phyloP scores from a whole-genome alignment of 2,329 filamentous ascomycete species.

The Pseudogymnoascus pannorum region DNA sequence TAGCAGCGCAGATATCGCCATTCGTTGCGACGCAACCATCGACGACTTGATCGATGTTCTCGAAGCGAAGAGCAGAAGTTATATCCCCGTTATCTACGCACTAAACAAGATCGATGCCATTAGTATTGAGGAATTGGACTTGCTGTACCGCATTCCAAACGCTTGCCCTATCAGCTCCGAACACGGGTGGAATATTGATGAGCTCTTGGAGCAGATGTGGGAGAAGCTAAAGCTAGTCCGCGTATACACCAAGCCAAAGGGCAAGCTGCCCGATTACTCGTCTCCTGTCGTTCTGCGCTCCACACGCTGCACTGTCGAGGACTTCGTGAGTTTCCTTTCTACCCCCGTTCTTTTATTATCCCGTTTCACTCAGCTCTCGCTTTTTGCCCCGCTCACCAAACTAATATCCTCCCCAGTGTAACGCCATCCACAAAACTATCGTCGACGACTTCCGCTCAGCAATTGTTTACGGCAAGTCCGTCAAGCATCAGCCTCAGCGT shows the following conservation, averaged over 20 bases:
- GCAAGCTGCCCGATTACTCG: slow-evolving; percentile 85
- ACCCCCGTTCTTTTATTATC: not conserved
- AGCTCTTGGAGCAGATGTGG: slow-evolving; percentile 97
- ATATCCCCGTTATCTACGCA: slow-evolving; percentile 98
- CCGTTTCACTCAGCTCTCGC: slow-evolving; percentile 2
- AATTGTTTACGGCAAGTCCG: slow-evolving; percentile 93
- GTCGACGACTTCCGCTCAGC: slow-evolving; percentile 92
- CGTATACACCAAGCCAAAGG: slow-evolving; percentile 98
- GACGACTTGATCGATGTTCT: slow-evolving; percentile 95
- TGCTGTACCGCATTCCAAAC: slow-evolving; percentile 94
- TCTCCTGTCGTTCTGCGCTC: slow-evolving; percentile 82
- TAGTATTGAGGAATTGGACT: slow-evolving; percentile 92
- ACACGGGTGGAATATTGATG: slow-evolving; percentile 96
- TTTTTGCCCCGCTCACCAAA: slow-evolving; percentile 4
- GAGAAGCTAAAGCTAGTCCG: slow-evolving; percentile 86
- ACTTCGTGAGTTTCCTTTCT: slow-evolving; percentile 66
- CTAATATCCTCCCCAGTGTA: slow-evolving; percentile 57
- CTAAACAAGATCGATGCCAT: slow-evolving; percentile 99
- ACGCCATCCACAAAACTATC: slow-evolving; percentile 93
- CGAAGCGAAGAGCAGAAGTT: slow-evolving; percentile 88
- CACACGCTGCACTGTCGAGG: slow-evolving; percentile 81
- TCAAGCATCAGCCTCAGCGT: slow-evolving; percentile 96
- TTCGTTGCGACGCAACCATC: slow-evolving; percentile 93
- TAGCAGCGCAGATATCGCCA: slow-evolving; percentile 92
- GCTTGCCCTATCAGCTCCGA: slow-evolving; percentile 96